Base-by-base conservation (phyloP, 1,284 basidiomycete genomes). In the Malassezia cuniculi region DNA sequence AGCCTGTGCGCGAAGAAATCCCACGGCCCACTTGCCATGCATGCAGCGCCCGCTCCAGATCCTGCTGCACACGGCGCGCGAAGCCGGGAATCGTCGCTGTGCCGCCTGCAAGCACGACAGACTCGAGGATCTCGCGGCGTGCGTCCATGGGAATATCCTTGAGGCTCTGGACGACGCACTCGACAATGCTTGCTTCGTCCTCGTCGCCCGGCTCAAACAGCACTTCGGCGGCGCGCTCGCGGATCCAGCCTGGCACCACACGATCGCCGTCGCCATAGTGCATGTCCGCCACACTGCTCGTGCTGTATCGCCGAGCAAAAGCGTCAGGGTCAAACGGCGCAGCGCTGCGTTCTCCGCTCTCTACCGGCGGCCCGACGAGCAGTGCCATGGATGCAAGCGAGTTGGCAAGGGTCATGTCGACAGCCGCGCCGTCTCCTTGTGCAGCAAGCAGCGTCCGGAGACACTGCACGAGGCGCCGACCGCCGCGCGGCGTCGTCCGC, bases 11-110 rank as follows among this genome's bases (percentile, higher is more conserved):
- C n/a, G n/a, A n/a, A n/a, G n/a, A n/a, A n/a, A n/a, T n/a, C n/a
- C n/a, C n/a, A n/a, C n/a, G n/a, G n/a, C n/a, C n/a, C n/a, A n/a
- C n/a, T n/a, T n/a, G n/a, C n/a, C n/a, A n/a, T n/a, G n/a, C n/a
- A 9, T 15, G 20, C 29, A 9, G 25, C 37, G 27, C 39, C 3
- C 86, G 71, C 4, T 75, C 74, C 2, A 74, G 73, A 1, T 81
- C 61, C 19, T 94, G 72, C 55, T 89, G 81, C 4, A 73, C 68
- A 3, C 90, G 79, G 6, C 81, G 78, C 28, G 90, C 82, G 68
- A 95, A 86, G 0, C 85, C 85, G 1, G 89, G 85, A 1, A 97
- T 70, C 78, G 85, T 85, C 2, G 82, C 74, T 1, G 84, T 87
- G 3, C 93, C 90, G 4, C 90, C 90, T 0, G 76, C 75, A 11